Evolutionary conservation across 2,329 filamentous ascomycete species (phyloP).

Genomic region (Diplocarpon mali): DNA sequence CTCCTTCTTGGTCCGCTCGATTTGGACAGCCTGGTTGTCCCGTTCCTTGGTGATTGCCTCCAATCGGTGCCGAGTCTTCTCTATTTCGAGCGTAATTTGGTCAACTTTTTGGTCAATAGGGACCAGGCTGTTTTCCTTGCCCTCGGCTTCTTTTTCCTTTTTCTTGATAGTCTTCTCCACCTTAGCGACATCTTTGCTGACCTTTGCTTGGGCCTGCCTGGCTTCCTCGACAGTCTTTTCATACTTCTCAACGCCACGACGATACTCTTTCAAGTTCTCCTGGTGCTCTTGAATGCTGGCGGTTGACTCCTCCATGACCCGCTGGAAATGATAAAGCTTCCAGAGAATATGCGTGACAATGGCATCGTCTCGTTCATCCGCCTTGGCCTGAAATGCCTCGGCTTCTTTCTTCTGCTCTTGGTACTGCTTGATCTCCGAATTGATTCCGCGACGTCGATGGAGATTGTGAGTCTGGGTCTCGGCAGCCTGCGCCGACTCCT

Average conservation of each 20-base stretch:
- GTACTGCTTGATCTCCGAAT: constrained; percentile 95
- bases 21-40: constrained; percentile 55
- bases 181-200: constrained; percentile 64
- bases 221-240: constrained; percentile 71
- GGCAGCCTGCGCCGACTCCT: constrained; percentile 71
- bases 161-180: constrained; percentile 76
- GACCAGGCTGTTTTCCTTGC: constrained; percentile 73
- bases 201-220: constrained; percentile 69
- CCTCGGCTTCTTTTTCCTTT: constrained; percentile 80
- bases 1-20: constrained; percentile 69
- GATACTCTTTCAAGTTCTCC: constrained; percentile 86
- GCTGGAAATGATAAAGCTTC: constrained; percentile 95
- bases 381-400: constrained; percentile 84
- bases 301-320: constrained; percentile 83
- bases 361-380: constrained; percentile 79
- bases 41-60: constrained; percentile 65
- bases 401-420: constrained; percentile 94
- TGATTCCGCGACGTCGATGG: constrained; percentile 82
- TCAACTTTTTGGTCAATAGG: constrained; percentile 88
- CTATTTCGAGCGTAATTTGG: constrained; percentile 61
- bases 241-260: constrained; percentile 76
- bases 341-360: constrained; percentile 89
- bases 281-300: constrained; percentile 87
- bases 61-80: constrained; percentile 56
- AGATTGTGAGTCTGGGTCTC: constrained; percentile 86